phyloP scores from a whole-genome alignment of 176 grass and related monocot genomes.

The Hordeum marinum region DNA sequence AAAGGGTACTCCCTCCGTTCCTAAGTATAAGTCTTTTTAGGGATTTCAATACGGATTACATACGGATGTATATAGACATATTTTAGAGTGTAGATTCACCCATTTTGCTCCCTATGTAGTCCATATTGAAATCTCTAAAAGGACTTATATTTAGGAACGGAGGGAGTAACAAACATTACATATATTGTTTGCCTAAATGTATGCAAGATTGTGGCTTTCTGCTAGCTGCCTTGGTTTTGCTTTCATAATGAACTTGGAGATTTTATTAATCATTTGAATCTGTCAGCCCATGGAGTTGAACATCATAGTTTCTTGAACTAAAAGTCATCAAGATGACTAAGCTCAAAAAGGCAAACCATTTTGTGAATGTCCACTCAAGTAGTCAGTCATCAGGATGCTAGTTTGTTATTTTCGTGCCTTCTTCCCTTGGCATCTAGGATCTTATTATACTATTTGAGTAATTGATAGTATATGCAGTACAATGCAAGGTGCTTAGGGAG shows the following conservation, averaged over 20 bases:
- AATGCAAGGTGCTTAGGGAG: too few relatives aligned
- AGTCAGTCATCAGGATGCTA: neutral
- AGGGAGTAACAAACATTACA: slow-evolving; percentile 12
- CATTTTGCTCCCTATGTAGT: too few relatives aligned
- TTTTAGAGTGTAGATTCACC: too few relatives aligned
- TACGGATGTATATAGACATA: too few relatives aligned
- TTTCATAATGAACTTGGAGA: neutral
- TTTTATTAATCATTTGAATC: slow-evolving; percentile 1
- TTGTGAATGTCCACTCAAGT: neutral
- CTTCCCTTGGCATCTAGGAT: neutral
- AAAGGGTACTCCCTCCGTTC: neutral
- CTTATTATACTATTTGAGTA: neutral
- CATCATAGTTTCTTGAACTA: neutral
- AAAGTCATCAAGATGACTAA: neutral
- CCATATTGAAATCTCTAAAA: too few relatives aligned
- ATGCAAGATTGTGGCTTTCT: slow-evolving; percentile 2
- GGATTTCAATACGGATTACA: too few relatives aligned
- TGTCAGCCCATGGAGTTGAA: neutral
- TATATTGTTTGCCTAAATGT: slow-evolving; percentile 7
- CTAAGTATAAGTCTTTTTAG: too few relatives aligned
- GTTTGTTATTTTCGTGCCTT: neutral
- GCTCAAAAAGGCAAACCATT: neutral
- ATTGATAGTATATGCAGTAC: neutral
- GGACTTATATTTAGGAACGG: too few relatives aligned
- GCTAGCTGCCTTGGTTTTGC: neutral